Conservation (phyloP, 2,329 filamentous ascomycete genomes). For the Paecilomyces sp. region DNA sequence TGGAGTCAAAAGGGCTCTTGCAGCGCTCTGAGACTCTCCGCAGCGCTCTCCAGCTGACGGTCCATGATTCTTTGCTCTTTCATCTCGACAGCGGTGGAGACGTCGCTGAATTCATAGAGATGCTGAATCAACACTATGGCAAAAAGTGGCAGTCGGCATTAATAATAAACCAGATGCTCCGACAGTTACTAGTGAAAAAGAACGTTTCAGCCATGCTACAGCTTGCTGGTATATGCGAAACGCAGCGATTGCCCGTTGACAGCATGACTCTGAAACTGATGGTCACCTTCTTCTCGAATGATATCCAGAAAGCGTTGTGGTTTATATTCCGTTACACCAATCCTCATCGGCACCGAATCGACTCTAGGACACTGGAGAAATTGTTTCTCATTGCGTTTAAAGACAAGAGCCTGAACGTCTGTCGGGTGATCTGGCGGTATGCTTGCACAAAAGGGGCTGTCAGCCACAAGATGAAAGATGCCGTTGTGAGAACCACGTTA, state of each 20-base stretch:
- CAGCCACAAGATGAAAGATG: slow-evolving; percentile 25
- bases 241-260: slow-evolving; percentile 19
- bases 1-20: slow-evolving; percentile 26
- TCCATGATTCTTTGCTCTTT: slow-evolving; percentile 23
- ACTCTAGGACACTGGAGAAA: slow-evolving; percentile 21
- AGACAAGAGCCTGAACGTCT: slow-evolving; percentile 32
- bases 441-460: slow-evolving; percentile 33
- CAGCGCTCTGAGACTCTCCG: slow-evolving; percentile 15
- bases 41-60: slow-evolving; percentile 19
- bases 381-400: slow-evolving; percentile 38
- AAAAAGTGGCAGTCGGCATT: slow-evolving; percentile 29
- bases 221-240: slow-evolving; percentile 23
- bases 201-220: slow-evolving; percentile 19
- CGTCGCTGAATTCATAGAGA: slow-evolving; percentile 29
- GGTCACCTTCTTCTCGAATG: slow-evolving; percentile 16
- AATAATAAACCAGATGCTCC: slow-evolving; percentile 31
- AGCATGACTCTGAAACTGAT: slow-evolving; percentile 21
- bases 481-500: slow-evolving; percentile 23
- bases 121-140: slow-evolving; percentile 29
- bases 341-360: slow-evolving; percentile 9
- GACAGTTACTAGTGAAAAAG: slow-evolving; percentile 17
- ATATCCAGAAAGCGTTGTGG: slow-evolving; percentile 16
- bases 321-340: slow-evolving; percentile 16
- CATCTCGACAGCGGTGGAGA: slow-evolving; percentile 26
- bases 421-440: slow-evolving; percentile 42